Conservation (phyloP, 2,329 filamentous ascomycete species). For the Diaporthe sp. region DNA sequence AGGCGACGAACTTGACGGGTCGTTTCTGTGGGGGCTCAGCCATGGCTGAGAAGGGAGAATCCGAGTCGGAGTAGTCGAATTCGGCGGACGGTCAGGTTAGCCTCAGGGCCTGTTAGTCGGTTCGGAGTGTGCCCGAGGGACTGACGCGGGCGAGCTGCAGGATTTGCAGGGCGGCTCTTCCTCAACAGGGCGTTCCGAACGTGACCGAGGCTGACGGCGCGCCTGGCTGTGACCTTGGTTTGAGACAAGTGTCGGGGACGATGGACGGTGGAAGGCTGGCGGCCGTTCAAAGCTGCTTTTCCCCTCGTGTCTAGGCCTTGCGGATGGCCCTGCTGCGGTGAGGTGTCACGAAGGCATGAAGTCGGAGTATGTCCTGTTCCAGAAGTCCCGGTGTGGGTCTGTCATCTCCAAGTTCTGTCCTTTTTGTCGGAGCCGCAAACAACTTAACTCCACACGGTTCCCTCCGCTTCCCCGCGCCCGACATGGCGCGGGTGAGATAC, state of each 20-base stretch:
- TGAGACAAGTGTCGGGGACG: neutral
- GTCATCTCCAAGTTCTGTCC: neutral
- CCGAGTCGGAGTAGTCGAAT: conserved; percentile 24
- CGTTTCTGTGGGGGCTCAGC: conserved; percentile 33
- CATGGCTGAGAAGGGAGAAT: conserved; percentile 21
- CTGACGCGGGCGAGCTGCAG: conserved; percentile 3
- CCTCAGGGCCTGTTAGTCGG: neutral
- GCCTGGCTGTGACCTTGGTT: neutral
- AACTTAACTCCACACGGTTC: neutral
- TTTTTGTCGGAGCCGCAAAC: conserved; percentile 10
- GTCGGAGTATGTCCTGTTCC: conserved; percentile 34
- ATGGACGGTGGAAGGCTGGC: neutral
- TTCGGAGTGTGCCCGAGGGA: conserved; percentile 14
- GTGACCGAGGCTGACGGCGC: neutral
- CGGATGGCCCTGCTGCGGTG: neutral
- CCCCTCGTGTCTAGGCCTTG: neutral
- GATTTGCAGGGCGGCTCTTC: conserved; percentile 11
- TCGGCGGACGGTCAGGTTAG: conserved; percentile 4
- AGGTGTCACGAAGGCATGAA: conserved; percentile 8
- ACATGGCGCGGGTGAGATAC: neutral
- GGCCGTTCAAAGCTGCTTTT: neutral
- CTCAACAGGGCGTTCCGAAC: conserved; percentile 16
- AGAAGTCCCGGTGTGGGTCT: conserved; percentile 22
- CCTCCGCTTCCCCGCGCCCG: conserved; percentile 18
- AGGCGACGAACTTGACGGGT: conserved; percentile 69